Percentiles rank a stretch among this genome's conserved stretches.
These are phyloP conservation scores for Chlorella sorokiniana DNA, from an alignment of 139 green algal genomes.

Conservation along the genomic window DNA sequence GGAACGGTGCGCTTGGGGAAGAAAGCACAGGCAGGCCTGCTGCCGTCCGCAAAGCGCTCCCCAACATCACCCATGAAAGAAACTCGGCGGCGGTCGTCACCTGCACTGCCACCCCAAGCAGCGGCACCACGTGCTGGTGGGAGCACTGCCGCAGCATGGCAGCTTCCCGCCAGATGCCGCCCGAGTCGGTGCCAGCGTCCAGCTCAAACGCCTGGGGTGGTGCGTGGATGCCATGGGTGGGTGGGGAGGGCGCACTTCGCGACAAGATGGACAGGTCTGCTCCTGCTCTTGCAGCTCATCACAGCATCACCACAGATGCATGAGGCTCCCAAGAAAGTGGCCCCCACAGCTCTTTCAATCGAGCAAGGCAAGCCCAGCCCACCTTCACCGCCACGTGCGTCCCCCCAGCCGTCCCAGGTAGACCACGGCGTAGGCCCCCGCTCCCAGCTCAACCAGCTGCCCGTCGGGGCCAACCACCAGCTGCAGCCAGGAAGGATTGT, in stretches of 20 bases:
- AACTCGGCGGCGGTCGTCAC: neutral
- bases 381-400: constrained; percentile 3
- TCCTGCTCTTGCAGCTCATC: too few species aligned
- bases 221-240: too few species aligned
- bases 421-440: neutral
- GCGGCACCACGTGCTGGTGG: constrained; percentile 5
- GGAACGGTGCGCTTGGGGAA: too few species aligned
- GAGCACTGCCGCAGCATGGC: neutral
- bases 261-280: too few species aligned
- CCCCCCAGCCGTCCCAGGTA: neutral
- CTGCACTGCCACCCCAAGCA: neutral
- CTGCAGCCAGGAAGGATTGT: neutral
- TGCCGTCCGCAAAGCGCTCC: too few species aligned
- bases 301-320: too few species aligned
- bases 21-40: too few species aligned
- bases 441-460: neutral
- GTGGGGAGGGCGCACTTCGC: too few species aligned
- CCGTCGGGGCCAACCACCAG: neutral
- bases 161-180: neutral
- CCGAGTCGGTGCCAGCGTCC: neutral
- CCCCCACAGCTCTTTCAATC: too few species aligned
- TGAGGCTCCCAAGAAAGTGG: neutral
- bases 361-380: neutral
- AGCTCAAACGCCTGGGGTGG: constrained; percentile 15
- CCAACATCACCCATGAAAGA: too few species aligned